A percentile compares a stretch with the other conserved stretches of the same genome.
Conservation (phyloP, 2,329 filamentous ascomycete species). For the Talaromyces sp. region DNA sequence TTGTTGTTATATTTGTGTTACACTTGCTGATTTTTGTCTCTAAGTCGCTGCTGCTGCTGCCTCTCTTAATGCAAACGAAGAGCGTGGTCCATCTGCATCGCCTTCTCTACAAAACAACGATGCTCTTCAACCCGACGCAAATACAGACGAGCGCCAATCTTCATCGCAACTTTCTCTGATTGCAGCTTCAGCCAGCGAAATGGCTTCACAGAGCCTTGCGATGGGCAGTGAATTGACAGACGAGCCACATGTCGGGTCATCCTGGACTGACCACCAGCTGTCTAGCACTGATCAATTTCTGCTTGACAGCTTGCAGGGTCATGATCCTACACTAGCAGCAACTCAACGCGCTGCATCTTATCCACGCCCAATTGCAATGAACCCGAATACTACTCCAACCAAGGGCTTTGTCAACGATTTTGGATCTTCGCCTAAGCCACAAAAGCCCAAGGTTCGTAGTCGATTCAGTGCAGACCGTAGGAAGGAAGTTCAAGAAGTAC, state of each 20-base stretch:
- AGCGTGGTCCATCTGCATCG: slow-evolving; percentile 34
- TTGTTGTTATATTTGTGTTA: background rate
- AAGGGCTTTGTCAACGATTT: slow-evolving; percentile 43
- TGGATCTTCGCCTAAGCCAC: slow-evolving; percentile 39
- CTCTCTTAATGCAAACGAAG: slow-evolving; percentile 31
- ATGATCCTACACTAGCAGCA: slow-evolving; percentile 38
- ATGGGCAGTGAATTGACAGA: slow-evolving; percentile 35
- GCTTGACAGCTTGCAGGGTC: slow-evolving; percentile 40
- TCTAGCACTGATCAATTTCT: slow-evolving; percentile 39
- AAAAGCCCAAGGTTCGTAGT: slow-evolving; percentile 51
- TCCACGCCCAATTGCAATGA: slow-evolving; percentile 44
- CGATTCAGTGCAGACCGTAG: slow-evolving; percentile 56
- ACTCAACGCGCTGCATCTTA: slow-evolving; percentile 40
- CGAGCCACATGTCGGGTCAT: slow-evolving; percentile 27
- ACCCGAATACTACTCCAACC: slow-evolving; percentile 35
- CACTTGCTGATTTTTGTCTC: background rate
- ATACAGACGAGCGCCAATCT: slow-evolving; percentile 33
- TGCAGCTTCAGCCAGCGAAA: slow-evolving; percentile 46
- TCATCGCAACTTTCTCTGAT: slow-evolving; percentile 45
- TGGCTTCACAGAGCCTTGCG: slow-evolving; percentile 39
- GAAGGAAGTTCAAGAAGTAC: slow-evolving; percentile 58
- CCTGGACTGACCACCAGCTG: slow-evolving; percentile 35
- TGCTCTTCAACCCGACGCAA: slow-evolving; percentile 34
- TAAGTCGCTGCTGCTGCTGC: slow-evolving; percentile 27
- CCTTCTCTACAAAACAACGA: slow-evolving; percentile 31